Base-by-base conservation (phyloP, 139 green algal genomes). In the Picocystis salinarum region DNA sequence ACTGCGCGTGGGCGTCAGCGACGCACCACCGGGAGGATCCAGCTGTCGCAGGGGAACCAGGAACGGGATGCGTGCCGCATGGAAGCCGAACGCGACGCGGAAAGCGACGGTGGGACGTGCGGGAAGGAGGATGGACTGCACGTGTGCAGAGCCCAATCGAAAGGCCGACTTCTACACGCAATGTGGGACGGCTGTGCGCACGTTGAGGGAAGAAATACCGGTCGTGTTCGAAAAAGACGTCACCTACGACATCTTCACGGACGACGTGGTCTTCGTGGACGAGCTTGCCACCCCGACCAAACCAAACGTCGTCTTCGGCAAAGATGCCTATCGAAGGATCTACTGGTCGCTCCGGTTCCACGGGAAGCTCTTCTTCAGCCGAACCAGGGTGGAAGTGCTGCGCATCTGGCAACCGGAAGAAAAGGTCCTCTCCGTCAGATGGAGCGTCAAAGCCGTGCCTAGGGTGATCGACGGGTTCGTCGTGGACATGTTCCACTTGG, bases 401-500 rank as follows among this genome's bases (percentile, higher is more conserved):
- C 15, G 52, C 18, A 50, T 60, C 25, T 60, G 52, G 52, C 39
- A 41, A 13, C 52, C 52, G 6, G 23, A 53, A 11, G 45, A 54
- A 11, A 30, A 51, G 12, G 41, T 36, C 2, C 53, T 60, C 28
- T 28, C 29, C 23, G 44, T 60, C 3, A 23, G 52, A 24, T 60
- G 52, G 52, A 54, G 22, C 33, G 26, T 60, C 3, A n/a, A n/a
- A 18, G 52, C 20, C 17, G 31, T 48, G 4, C 33, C 46, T 27
- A 34, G 52, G 4, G 20, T 60, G 18, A 30, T 53, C 3, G 33
- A 28, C 19, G 24, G 19, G 45, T 30, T 54, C 9, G 23, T 15
- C 20, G 52, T 17, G 20, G 23, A 33, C 4, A 40, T 17, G 15
- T 23, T 26, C 9, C 28, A 33, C 26, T 33, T 60, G 12, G 52